Evolutionary conservation across 176 grass and related monocot species (phyloP).

Genomic region (Guadua angustifolia): DNA sequence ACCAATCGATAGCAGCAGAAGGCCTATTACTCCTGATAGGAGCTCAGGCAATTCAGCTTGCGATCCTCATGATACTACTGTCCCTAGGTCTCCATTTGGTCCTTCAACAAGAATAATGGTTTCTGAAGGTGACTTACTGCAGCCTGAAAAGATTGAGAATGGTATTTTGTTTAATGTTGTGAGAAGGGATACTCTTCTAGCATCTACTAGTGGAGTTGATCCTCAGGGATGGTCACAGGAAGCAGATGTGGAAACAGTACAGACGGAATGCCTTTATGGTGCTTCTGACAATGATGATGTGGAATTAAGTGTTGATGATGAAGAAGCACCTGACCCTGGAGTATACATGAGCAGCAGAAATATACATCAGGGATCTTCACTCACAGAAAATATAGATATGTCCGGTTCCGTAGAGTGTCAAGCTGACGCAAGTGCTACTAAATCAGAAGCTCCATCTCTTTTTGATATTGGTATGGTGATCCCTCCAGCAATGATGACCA

Average conservation of each 20-base stretch:
- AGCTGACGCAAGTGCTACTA: slow-evolving; percentile 24
- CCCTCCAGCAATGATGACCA: not conserved
- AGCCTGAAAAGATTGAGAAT: slow-evolving; percentile 78
- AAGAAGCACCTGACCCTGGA: slow-evolving; percentile 20
- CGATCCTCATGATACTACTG: slow-evolving; percentile 39
- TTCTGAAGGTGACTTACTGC: slow-evolving; percentile 92
- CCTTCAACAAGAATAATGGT: slow-evolving; percentile 65
- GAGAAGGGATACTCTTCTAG: slow-evolving; percentile 64
- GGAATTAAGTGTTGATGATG: slow-evolving; percentile 25
- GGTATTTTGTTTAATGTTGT: slow-evolving; percentile 98
- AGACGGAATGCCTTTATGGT: slow-evolving; percentile 54
- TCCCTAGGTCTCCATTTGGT: slow-evolving; percentile 48
- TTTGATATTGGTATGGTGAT: slow-evolving; percentile 50
- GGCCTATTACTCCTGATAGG: slow-evolving; percentile 51
- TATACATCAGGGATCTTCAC: slow-evolving; percentile 23
- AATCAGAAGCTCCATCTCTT: slow-evolving; percentile 40
- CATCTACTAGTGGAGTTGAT: slow-evolving; percentile 40
- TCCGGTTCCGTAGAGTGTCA: not conserved
- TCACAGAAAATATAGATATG: not conserved
- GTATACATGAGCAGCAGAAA: not conserved
- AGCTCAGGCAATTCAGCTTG: slow-evolving; percentile 58
- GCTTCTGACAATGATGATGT: slow-evolving; percentile 57
- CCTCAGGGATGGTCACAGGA: slow-evolving; percentile 50
- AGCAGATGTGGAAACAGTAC: slow-evolving; percentile 75
- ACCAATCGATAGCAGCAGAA: slow-evolving; percentile 15